These are phyloP conservation scores for Aureobasidium lini DNA, from an alignment of 2,329 filamentous ascomycete species.

Conservation along the genomic window DNA sequence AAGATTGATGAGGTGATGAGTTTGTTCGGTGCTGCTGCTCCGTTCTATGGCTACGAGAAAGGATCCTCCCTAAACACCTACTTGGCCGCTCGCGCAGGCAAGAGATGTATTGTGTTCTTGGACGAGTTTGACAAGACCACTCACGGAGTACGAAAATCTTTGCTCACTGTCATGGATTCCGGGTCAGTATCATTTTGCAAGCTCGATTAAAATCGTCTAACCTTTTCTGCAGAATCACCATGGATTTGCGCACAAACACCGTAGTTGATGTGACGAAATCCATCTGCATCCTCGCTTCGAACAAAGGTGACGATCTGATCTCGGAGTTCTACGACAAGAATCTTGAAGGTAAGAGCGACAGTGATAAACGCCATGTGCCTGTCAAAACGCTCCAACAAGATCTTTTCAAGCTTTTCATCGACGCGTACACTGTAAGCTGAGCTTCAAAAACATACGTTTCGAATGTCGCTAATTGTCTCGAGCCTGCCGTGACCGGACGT, in stretches of 20 bases:
- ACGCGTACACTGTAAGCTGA: neutral
- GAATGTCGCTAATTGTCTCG: slow-evolving; percentile 16
- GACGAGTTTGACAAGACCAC: slow-evolving; percentile 47
- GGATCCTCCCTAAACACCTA: slow-evolving; percentile 44
- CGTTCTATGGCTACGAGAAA: slow-evolving; percentile 17
- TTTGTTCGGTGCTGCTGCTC: neutral
- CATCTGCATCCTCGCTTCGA: slow-evolving; percentile 45
- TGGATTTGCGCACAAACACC: slow-evolving; percentile 31
- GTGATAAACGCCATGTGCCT: neutral
- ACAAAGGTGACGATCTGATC: slow-evolving; percentile 35
- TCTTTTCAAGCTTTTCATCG: neutral
- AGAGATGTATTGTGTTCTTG: slow-evolving; percentile 40
- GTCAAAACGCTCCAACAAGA: neutral
- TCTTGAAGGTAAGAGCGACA: slow-evolving; percentile 18
- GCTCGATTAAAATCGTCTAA: neutral
- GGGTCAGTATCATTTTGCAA: slow-evolving; percentile 29
- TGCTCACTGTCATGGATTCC: slow-evolving; percentile 40
- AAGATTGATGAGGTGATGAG: neutral
- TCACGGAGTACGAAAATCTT: slow-evolving; percentile 32
- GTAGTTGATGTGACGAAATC: slow-evolving; percentile 40
- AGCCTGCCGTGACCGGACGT: slow-evolving; percentile 28
- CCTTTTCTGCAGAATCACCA: neutral
- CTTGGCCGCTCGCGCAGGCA: slow-evolving; percentile 30
- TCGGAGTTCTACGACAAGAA: slow-evolving; percentile 32
- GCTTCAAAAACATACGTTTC: too few relatives aligned